Evolutionary conservation across 345 rosid species (phyloP), one percentile per base, ranked within the genome.

Genomic region (Hibiscus tridactylites): DNA sequence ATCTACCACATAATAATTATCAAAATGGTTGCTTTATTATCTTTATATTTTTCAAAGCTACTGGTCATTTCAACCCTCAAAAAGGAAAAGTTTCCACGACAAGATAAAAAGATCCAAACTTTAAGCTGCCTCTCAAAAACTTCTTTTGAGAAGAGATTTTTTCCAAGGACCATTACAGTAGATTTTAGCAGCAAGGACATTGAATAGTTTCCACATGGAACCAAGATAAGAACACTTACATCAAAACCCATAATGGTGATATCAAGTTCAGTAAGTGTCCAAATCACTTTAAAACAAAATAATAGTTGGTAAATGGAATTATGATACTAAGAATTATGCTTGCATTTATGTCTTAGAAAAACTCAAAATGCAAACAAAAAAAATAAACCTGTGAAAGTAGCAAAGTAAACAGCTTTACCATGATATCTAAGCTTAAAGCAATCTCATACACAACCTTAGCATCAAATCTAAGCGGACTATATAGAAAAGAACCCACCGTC

Each of bases 1-100:
- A 65, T 71, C 72, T 28, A 65, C 73, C 75, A 52, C 80, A 78
- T 47, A 57, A 63, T 4, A 71, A 35, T 50, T 59, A 17, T 31
- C 37, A 9, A 37, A 74, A 37, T 3, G 54, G 42, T 42, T 42
- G 39, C 61, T 61, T 12, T 12, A 46, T 28, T 47, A 57, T 75
- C 39, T 60, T 54, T 47, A 49, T 56, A 37, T 9, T 24, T 44
- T 10, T 63, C 54, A 37, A 31, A 68, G 69, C 56, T 10, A 56
- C 63, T 33, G 19, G 19, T 61, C 71, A 68, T 63, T 46, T 39
- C 72, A 72, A 53, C 29, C 62, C 26, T 58, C 33, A 58, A 59
- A 59, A 59, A 59, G 53, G 15, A 58, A 28, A 67, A 26, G 42
- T 1, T 19, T 37, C 33, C 49, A 61, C 37, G 16, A 17, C 54